phyloP scores from a whole-genome alignment of 805 yeast genomes.

The Kluyveromyces dobzhanskii region DNA sequence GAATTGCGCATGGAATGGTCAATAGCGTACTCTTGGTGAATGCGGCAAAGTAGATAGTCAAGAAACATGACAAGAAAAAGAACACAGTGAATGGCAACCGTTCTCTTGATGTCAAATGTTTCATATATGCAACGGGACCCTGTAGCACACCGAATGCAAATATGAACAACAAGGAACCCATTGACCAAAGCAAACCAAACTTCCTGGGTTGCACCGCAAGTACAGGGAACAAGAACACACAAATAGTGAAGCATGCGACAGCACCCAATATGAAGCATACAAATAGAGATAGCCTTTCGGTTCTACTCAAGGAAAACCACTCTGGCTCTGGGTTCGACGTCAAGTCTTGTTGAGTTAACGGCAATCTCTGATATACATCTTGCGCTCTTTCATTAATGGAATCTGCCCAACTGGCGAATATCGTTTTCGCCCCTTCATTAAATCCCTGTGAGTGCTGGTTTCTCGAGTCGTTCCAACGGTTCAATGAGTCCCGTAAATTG shows the following conservation, averaged over 20 bases:
- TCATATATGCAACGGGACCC: slow-evolving; percentile 77
- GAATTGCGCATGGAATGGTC: slow-evolving; percentile 64
- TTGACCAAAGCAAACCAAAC: slow-evolving; percentile 83
- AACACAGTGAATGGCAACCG: slow-evolving; percentile 74
- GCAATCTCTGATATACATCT: slow-evolving; percentile 57
- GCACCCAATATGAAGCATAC: slow-evolving; percentile 70
- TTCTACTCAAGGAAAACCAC: slow-evolving; percentile 66
- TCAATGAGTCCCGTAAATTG: slow-evolving; percentile 32
- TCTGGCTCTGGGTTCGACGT: slow-evolving; percentile 52
- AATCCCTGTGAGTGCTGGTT: slow-evolving; percentile 18
- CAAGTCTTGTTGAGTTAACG: slow-evolving; percentile 48
- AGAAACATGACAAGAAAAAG: slow-evolving; percentile 70
- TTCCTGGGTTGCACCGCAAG: slow-evolving; percentile 84
- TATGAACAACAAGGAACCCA: slow-evolving; percentile 83
- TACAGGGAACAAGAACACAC: slow-evolving; percentile 82
- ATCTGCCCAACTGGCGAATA: slow-evolving; percentile 33
- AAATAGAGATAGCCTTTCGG: slow-evolving; percentile 76
- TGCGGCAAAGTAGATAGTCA: slow-evolving; percentile 73
- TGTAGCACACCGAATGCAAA: slow-evolving; percentile 84
- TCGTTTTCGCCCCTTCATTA: slow-evolving; percentile 30
- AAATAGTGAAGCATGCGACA: slow-evolving; percentile 68
- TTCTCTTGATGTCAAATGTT: slow-evolving; percentile 65
- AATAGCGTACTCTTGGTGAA: slow-evolving; percentile 59
- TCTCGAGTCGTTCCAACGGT: slow-evolving; percentile 31
- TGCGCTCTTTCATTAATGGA: slow-evolving; percentile 35